These are phyloP conservation scores for Chaetoceros tenuissimus DNA, from an alignment of 108 stramenopile species.

Conservation along the genomic window DNA sequence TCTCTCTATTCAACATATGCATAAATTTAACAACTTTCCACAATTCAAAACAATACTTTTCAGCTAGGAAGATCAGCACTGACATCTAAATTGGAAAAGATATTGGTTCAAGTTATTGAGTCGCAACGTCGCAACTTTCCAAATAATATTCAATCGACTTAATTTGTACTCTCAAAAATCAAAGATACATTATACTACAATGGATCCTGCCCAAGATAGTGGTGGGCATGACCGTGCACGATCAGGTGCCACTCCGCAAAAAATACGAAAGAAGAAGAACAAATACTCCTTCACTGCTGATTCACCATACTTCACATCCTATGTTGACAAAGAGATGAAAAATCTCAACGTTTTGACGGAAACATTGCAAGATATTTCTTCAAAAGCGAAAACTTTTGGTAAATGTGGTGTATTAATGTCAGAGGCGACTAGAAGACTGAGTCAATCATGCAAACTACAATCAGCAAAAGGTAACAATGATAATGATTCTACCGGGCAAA, in stretches of 20 bases:
- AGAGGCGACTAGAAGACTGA: slow-evolving; percentile 69
- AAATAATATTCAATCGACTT: too few species aligned
- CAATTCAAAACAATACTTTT: too few species aligned
- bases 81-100: too few species aligned
- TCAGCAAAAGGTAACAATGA: slow-evolving; percentile 3
- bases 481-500: background rate
- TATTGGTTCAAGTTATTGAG: too few species aligned
- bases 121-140: too few species aligned
- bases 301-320: slow-evolving; percentile 75
- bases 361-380: slow-evolving; percentile 66
- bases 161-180: too few species aligned
- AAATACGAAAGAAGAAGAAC: background rate
- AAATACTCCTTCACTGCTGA: slow-evolving; percentile 60
- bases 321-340: slow-evolving; percentile 71
- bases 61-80: too few species aligned
- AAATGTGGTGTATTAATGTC: slow-evolving; percentile 78
- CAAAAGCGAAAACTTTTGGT: slow-evolving; percentile 66
- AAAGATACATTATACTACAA: too few species aligned
- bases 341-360: slow-evolving; percentile 54
- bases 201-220: too few species aligned
- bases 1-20: too few species aligned
- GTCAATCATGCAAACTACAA: slow-evolving; percentile 54
- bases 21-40: too few species aligned
- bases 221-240: too few species aligned
- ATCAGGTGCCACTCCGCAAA: background rate